Evolutionary conservation across 495 filamentous ascomycete species (phyloP), one percentile per base, ranked within the genome.

Genomic region (Aspergillus avenaceus): DNA sequence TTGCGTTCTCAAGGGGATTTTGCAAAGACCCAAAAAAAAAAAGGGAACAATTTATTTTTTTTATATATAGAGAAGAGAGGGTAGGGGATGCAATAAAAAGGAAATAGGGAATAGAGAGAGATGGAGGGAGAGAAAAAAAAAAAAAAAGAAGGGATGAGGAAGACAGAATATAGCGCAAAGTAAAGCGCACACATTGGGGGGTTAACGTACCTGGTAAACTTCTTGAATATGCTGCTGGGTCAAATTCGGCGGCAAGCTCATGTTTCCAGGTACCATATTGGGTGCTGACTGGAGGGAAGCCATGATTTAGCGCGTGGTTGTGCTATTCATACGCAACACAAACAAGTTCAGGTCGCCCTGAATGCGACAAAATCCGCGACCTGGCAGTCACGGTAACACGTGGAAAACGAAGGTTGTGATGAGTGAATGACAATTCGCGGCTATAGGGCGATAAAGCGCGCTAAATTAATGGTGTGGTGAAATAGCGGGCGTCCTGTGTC

Each of bases 241-340:
- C 55, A 84, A 62, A 53, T 79, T 77, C 26, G 74, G 61, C 31
- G 82, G 74, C 57, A 84, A 61, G 38, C 67, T 62, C 51, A 76
- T 74, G 55, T 80, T 84, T 47, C 70, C 73, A 60, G 81, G 74
- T 65, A 84, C 82, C 63, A 84, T 72, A 48, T 77, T 78, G 37
- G 85, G 80, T 43, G 83, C 74, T 52, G 81, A 72, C 70, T 92
- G 87, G 56, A 88, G 80, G 29, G 87, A 90, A 62, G 89, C 82
- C 88, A 95, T 95, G 50, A 45, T 78, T 70, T 55, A 62, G 58
- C 60, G 59, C 60, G 58, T 62, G 19, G 42, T 56, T 54, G 26
- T 41, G 66, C 41, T 67, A 61, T 64, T 68, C 70, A 74, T 70
- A 64, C 32, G 58, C 60, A 28, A 28, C 34, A 27, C 37, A 42